Percentiles rank a stretch among this genome's conserved stretches.
Evolutionary conservation across 2,329 filamentous ascomycete genomes (phyloP).

Genomic region (Nemania sp.): DNA sequence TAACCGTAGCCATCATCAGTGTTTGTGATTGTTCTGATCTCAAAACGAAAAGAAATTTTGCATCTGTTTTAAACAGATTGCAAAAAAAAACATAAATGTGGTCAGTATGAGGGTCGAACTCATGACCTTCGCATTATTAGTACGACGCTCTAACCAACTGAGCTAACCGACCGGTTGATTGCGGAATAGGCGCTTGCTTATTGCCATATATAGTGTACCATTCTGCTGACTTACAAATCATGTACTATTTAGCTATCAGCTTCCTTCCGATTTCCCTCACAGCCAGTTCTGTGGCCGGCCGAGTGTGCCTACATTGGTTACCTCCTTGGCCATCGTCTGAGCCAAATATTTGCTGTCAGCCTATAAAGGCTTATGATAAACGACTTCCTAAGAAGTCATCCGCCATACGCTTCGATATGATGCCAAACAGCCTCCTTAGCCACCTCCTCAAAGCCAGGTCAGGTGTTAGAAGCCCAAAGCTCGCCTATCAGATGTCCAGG

Average conservation of each 20-base stretch:
- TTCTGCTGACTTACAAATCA: conserved; percentile 5
- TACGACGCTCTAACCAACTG: conserved; percentile 25
- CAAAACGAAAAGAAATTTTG: conserved; percentile 5
- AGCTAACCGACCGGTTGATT: conserved; percentile 20
- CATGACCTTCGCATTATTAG: conserved; percentile 26
- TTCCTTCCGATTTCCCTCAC: conserved; percentile 6
- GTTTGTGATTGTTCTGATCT: no score
- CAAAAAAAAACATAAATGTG: conserved; percentile 1
- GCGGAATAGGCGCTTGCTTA: not conserved
- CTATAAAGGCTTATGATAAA: conserved; percentile 1
- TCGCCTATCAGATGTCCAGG: conserved; percentile 1
- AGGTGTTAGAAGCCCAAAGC: conserved; percentile 20
- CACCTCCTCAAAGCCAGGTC: conserved; percentile 18
- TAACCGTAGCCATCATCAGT: no score
- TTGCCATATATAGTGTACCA: not conserved
- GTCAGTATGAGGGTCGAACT: conserved; percentile 23
- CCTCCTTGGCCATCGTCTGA: conserved; percentile 6
- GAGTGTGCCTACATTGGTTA: conserved; percentile 6
- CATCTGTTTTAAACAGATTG: not conserved
- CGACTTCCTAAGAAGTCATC: conserved; percentile 15
- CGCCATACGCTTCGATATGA: conserved; percentile 14
- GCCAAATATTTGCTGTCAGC: conserved; percentile 5
- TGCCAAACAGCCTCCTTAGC: conserved; percentile 15
- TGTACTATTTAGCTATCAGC: conserved; percentile 2
- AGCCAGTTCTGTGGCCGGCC: not conserved